Evolutionary conservation across 176 grass and related monocot genomes (phyloP).

Genomic region (Aegilops bicornis): DNA sequence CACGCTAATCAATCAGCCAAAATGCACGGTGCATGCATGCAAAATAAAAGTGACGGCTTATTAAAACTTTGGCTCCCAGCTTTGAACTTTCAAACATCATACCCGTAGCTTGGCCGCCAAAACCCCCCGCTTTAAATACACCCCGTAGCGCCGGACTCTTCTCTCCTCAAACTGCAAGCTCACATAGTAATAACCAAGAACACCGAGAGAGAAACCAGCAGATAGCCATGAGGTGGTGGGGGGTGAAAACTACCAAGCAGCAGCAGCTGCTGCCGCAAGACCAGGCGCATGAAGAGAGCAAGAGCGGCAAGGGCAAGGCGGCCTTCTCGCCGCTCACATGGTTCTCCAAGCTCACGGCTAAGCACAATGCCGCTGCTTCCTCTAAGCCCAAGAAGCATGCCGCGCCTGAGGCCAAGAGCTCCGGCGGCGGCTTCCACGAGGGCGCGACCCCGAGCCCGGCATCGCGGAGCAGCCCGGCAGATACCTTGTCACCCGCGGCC

Average conservation of each 20-base stretch:
- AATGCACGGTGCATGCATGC: background rate
- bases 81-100: constrained; percentile 31
- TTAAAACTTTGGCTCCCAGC: background rate
- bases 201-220: background rate
- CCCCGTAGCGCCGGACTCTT: background rate
- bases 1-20: constrained; percentile 39
- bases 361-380: background rate
- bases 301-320: constrained; percentile 37
- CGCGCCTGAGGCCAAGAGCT: background rate
- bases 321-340: constrained; percentile 51
- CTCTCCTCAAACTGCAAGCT: background rate
- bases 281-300: background rate
- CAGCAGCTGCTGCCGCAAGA: background rate
- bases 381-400: background rate
- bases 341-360: constrained; percentile 57
- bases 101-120: constrained; percentile 26
- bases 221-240: constrained; percentile 68
- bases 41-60: constrained; percentile 11
- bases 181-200: background rate
- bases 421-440: constrained; percentile 3
- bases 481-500: background rate
- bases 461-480: constrained; percentile 12
- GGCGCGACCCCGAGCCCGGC: background rate
- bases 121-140: constrained; percentile 33
- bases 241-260: constrained; percentile 29